These are phyloP conservation scores for Fusarium sp. DNA, from an alignment of 2,329 filamentous ascomycete genomes.

Conservation along the genomic window DNA sequence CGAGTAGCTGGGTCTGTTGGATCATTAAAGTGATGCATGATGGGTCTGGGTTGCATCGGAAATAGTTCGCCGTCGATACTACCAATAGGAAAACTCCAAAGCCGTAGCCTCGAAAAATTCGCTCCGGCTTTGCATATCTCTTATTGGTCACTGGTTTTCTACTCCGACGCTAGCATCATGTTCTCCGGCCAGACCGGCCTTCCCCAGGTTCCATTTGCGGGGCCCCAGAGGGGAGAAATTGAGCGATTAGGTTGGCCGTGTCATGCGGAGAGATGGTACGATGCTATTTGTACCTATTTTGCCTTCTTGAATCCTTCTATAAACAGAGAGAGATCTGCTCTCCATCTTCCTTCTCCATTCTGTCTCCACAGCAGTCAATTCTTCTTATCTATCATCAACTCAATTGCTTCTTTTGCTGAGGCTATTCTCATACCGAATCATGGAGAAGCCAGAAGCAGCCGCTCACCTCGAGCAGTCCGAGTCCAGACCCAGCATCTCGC, in stretches of 20 bases:
- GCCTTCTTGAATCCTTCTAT: constrained; percentile 1
- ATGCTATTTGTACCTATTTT: not conserved
- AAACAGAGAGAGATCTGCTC: not conserved
- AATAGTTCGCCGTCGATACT: not conserved
- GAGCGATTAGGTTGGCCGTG: not conserved
- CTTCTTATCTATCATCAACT: not conserved
- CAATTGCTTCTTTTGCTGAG: not conserved
- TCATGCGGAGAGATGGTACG: not conserved
- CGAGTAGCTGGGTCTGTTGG: not conserved
- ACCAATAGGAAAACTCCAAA: not conserved
- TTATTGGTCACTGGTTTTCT: not conserved
- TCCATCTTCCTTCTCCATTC: rapidly evolving
- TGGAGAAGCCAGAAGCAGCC: constrained; percentile 24
- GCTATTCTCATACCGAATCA: not conserved
- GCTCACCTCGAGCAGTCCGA: constrained; percentile 22
- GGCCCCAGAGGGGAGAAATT: not conserved
- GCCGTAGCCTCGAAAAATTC: not conserved
- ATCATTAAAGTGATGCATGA: not conserved
- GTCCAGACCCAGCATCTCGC: not conserved
- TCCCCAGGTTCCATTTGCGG: not conserved
- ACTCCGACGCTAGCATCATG: not conserved
- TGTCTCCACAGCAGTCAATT: not conserved
- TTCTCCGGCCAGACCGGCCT: not conserved
- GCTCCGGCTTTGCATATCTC: not conserved
- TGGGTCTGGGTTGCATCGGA: not conserved